These are phyloP conservation scores for Paracoccidioides brasiliensis DNA, from an alignment of 2,329 filamentous ascomycete genomes.

Conservation along the genomic window DNA sequence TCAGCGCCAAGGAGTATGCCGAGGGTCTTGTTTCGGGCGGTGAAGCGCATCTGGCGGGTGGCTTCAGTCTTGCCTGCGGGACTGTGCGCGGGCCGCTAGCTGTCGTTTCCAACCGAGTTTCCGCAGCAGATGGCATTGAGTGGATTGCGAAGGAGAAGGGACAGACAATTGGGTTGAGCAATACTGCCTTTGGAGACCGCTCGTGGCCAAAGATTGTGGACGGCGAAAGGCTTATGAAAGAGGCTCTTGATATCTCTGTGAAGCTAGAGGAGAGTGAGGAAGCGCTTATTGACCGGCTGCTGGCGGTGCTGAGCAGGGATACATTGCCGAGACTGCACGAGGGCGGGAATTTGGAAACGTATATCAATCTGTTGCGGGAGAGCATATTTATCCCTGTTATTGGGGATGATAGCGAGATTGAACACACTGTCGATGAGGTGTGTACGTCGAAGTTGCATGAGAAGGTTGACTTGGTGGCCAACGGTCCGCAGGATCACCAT, in stretches of 20 bases:
- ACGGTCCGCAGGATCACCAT: slow-evolving; percentile 15
- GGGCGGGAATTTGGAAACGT: slow-evolving; percentile 41
- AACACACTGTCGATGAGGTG: slow-evolving; percentile 21
- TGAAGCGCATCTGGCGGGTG: slow-evolving; percentile 42
- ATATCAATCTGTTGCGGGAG: slow-evolving; percentile 43
- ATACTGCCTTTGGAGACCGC: slow-evolving; percentile 45
- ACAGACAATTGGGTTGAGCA: slow-evolving; percentile 48
- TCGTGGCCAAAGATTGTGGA: slow-evolving; percentile 50
- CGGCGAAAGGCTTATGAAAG: slow-evolving; percentile 41
- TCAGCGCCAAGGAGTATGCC: slow-evolving; percentile 40
- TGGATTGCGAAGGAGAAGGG: slow-evolving; percentile 38
- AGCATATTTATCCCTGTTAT: slow-evolving; percentile 49
- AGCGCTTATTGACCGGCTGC: slow-evolving; percentile 38
- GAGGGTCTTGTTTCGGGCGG: slow-evolving; percentile 41
- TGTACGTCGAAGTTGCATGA: slow-evolving; percentile 22
- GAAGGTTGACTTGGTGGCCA: slow-evolving; percentile 12
- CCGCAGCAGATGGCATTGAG: slow-evolving; percentile 36
- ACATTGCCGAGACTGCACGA: slow-evolving; percentile 40
- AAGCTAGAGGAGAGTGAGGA: slow-evolving; percentile 33
- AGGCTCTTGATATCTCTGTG: slow-evolving; percentile 36
- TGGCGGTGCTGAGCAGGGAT: slow-evolving; percentile 41
- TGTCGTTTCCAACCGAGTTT: slow-evolving; percentile 50
- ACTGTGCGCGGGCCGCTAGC: slow-evolving; percentile 41
- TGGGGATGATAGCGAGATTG: slow-evolving; percentile 32
- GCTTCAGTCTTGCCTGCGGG: slow-evolving; percentile 51